Percentiles rank a stretch among this genome's conserved stretches.
phyloP scores from a whole-genome alignment of 139 green algal species.

The Tetradesmus lagerheimii region DNA sequence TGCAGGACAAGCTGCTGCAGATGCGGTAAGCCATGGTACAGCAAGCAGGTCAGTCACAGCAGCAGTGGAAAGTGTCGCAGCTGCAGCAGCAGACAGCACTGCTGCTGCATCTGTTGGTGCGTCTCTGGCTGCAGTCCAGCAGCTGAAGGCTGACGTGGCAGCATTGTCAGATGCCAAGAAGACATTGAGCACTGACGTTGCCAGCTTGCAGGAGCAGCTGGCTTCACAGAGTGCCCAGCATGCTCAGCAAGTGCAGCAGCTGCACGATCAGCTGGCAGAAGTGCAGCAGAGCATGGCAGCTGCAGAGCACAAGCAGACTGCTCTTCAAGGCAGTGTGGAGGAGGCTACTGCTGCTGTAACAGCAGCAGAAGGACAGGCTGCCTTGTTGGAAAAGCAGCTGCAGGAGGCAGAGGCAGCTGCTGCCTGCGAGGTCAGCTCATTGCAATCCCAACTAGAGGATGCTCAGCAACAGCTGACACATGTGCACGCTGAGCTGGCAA shows the following conservation, averaged over 20 bases:
- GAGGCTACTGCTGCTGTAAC: not conserved
- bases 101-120: not conserved
- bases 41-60: not conserved
- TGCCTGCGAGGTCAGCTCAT: not conserved
- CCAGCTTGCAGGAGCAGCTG: conserved; percentile 8
- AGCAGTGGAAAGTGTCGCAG: not conserved
- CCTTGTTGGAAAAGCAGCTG: not conserved
- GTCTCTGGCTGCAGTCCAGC: not conserved
- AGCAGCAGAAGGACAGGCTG: conserved; percentile 12
- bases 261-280: conserved; percentile 7
- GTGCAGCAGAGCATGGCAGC: not conserved
- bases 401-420: not conserved
- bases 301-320: not conserved
- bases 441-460: not conserved
- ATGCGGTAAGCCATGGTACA: not conserved
- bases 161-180: not conserved
- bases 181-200: not conserved
- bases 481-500: conserved; percentile 1
- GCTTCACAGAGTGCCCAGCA: not conserved
- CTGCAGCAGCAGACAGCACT: not conserved
- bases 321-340: not conserved
- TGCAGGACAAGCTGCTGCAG: not conserved
- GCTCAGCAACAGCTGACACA: not conserved
- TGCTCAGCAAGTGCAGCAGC: conserved; percentile 1
- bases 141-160: not conserved